Evolutionary conservation across 2,329 filamentous ascomycete species (phyloP), one percentile per base, ranked within the genome.

Genomic region (Bimuria novae-zelandiae): DNA sequence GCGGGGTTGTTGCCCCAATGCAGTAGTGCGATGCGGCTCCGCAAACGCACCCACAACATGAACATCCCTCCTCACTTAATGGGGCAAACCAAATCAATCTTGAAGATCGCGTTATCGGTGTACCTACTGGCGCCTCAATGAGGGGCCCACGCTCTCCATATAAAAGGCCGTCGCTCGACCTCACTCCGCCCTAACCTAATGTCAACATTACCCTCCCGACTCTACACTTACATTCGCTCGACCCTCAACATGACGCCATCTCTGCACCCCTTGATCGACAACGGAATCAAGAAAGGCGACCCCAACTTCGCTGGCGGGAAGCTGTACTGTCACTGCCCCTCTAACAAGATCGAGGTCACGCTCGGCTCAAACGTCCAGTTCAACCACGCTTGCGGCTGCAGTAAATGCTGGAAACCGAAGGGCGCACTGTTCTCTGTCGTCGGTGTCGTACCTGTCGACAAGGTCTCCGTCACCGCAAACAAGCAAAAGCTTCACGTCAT

Each of bases 311-410:
- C 77, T 0, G 86, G 86, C 52, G 86, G 86, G 52, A 84, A 79
- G 47, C 79, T 89, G 7, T 76, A 76, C 69, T 89, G 86, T 78
- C 80, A 81, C 63, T 89, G 86, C 77, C 50, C 72, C 10, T 75
- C 62, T 56, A 69, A 80, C 68, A 81, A 80, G 22, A 82, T 89
- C 54, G 80, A 84, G 63, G 78, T 89, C 19, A 79, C 78, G 0
- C 77, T 89, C 33, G 70, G 63, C 52, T 76, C 80, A 67, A 83
- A 88, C 62, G 82, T 89, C 51, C 75, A 79, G 1, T 85, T 88
- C 77, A 88, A 89, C 77, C 86, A 89, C 74, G 85, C 84, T 50
- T 89, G 86, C 73, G 86, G 86, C 57, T 89, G 86, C 75, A 87
- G 84, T 49, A 86, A 88, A 71, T 89, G 86, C 80, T 89, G 85